These are phyloP conservation scores for Candida pseudoviswanathii DNA, from an alignment of 1,139 yeast species.

Conservation along the genomic window DNA sequence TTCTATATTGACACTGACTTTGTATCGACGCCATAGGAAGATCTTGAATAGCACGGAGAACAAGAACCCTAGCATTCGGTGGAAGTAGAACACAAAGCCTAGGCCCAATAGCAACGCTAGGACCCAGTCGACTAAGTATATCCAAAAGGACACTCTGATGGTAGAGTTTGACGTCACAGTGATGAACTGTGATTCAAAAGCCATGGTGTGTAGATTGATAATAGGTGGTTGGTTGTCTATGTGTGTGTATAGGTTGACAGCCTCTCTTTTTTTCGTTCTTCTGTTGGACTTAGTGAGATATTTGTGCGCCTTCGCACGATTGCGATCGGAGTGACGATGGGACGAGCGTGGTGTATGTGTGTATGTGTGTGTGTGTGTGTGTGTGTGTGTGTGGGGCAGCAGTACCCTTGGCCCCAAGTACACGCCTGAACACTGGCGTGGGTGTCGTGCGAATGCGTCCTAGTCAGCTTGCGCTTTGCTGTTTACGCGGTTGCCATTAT, in stretches of 20 bases:
- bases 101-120: slow-evolving; percentile 63
- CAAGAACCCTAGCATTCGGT: slow-evolving; percentile 67
- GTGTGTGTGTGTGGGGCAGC: background rate
- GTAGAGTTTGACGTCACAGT: slow-evolving; percentile 19
- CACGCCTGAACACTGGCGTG: too few relatives aligned
- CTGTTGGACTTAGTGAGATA: background rate
- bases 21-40: slow-evolving; percentile 63
- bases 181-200: slow-evolving; percentile 28
- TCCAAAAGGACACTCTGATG: slow-evolving; percentile 63
- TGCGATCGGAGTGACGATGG: too few relatives aligned
- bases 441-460: background rate
- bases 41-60: slow-evolving; percentile 54
- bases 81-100: slow-evolving; percentile 73
- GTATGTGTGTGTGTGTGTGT: background rate
- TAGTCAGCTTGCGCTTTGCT: too few relatives aligned
- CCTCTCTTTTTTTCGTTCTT: background rate
- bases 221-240: background rate
- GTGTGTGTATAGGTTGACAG: background rate
- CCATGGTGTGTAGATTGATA: slow-evolving; percentile 17
- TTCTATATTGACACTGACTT: slow-evolving; percentile 64
- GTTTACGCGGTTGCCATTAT: background rate
- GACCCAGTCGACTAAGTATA: slow-evolving; percentile 82
- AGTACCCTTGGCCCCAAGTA: too few relatives aligned
- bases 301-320: too few relatives aligned
- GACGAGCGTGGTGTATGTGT: background rate